Evolutionary conservation across 2,329 filamentous ascomycete genomes (phyloP).

Genomic region (Fusarium tjaetaba): DNA sequence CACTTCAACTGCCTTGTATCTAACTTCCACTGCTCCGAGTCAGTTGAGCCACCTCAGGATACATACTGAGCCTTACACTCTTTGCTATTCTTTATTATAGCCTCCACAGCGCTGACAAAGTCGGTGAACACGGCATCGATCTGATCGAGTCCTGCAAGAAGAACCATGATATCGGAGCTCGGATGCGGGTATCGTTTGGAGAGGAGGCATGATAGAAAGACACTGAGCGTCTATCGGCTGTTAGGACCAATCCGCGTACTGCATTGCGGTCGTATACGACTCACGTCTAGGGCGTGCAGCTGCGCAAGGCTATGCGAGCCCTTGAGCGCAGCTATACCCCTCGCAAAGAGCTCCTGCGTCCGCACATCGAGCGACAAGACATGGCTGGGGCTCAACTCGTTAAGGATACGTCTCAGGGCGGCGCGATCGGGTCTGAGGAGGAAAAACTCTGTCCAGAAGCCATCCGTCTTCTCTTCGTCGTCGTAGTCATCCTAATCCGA

Average conservation of each 20-base stretch:
- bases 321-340: slow-evolving; percentile 76
- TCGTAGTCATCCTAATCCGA: slow-evolving; percentile 68
- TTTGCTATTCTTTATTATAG: slow-evolving; percentile 80
- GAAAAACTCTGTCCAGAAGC: slow-evolving; percentile 98
- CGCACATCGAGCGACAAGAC: slow-evolving; percentile 80
- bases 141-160: slow-evolving; percentile 88
- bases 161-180: slow-evolving; percentile 91
- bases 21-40: slow-evolving; percentile 70
- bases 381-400: slow-evolving; percentile 76
- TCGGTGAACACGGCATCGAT: slow-evolving; percentile 89
- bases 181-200: slow-evolving; percentile 94
- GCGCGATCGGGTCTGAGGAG: slow-evolving; percentile 81
- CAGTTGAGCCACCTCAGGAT: slow-evolving; percentile 29
- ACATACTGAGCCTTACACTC: slow-evolving; percentile 62
- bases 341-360: slow-evolving; percentile 80
- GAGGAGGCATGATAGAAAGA: slow-evolving; percentile 84
- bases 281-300: slow-evolving; percentile 86
- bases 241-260: slow-evolving; percentile 48
- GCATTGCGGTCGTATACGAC: slow-evolving; percentile 44
- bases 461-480: slow-evolving; percentile 78
- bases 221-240: slow-evolving; percentile 77
- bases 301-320: slow-evolving; percentile 69
- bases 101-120: slow-evolving; percentile 84
- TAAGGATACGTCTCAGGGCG: slow-evolving; percentile 74
- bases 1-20: slow-evolving; percentile 82